Conservation (phyloP, 2,329 filamentous ascomycete genomes). For the Cladosporium colombiae region DNA sequence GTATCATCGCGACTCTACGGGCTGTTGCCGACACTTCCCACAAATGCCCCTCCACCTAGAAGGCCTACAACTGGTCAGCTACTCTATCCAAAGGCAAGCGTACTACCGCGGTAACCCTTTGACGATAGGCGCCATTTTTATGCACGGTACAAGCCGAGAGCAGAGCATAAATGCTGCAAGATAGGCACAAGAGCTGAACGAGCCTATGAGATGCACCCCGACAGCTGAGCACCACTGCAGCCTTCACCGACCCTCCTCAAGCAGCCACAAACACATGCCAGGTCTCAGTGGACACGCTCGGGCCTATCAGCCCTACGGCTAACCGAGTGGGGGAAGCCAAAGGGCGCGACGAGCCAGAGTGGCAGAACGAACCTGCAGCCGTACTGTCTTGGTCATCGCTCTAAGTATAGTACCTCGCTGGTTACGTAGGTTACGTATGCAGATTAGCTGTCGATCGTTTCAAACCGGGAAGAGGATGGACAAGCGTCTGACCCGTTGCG, state of each 20-base stretch:
- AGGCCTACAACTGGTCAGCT: slow-evolving; percentile 5
- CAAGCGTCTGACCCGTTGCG: slow-evolving; percentile 15
- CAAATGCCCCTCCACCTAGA: background rate
- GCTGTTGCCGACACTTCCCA: background rate
- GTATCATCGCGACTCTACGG: slow-evolving; percentile 1
- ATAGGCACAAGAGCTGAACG: background rate
- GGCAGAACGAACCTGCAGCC: slow-evolving; percentile 1
- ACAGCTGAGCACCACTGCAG: slow-evolving; percentile 9
- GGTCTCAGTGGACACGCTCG: background rate
- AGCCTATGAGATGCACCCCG: slow-evolving; percentile 13
- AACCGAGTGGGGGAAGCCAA: slow-evolving; percentile 2
- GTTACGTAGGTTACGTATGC: slow-evolving; percentile 3
- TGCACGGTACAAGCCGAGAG: slow-evolving; percentile 8
- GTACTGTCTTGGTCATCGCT: slow-evolving; percentile 20
- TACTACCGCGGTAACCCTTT: background rate
- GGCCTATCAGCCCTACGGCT: slow-evolving; percentile 19
- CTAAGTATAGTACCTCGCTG: slow-evolving; percentile 17
- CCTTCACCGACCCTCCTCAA: slow-evolving; percentile 14
- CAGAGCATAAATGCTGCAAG: slow-evolving; percentile 4
- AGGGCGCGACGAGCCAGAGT: slow-evolving; percentile 8
- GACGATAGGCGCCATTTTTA: background rate
- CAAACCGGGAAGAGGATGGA: background rate
- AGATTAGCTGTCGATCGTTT: slow-evolving; percentile 17
- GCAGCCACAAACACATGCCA: slow-evolving; percentile 17
- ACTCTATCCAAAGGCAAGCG: background rate